Evolutionary conservation across 768 basidiomycete species (phyloP).

Genomic region (Ramaria rubella): DNA sequence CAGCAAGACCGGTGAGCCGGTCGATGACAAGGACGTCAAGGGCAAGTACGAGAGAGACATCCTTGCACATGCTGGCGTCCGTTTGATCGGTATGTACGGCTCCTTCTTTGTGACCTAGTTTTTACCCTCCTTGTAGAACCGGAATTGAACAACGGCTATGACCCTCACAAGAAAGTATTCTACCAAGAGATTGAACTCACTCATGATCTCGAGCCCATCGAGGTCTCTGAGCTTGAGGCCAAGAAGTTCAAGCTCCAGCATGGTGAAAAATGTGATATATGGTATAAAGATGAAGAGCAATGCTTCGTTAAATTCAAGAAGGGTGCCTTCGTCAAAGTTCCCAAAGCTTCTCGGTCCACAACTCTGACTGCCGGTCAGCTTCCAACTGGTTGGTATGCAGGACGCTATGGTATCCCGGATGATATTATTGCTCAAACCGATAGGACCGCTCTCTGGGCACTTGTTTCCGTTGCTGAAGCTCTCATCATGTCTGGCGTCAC

Average conservation of each 20-base stretch:
- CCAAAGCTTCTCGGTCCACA: conserved; percentile 93
- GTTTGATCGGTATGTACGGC: conserved; percentile 74
- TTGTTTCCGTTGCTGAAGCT: conserved; percentile 91
- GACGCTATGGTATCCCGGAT: conserved; percentile 92
- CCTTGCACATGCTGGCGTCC: conserved; percentile 82
- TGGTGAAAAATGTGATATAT: conserved; percentile 92
- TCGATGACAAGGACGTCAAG: conserved; percentile 96
- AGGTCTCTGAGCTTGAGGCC: conserved; percentile 86
- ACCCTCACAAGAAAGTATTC: conserved; percentile 96
- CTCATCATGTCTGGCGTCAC: conserved; percentile 96
- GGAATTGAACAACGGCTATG: conserved; percentile 95
- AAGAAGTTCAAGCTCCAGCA: conserved; percentile 95
- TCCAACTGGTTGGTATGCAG: conserved; percentile 96
- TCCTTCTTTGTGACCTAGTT: neutral
- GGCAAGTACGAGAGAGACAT: conserved; percentile 94
- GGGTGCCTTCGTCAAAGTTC: conserved; percentile 86
- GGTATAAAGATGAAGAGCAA: conserved; percentile 87
- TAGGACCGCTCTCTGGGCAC: conserved; percentile 88
- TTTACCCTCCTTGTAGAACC: conserved; percentile 57
- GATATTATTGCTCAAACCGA: conserved; percentile 95
- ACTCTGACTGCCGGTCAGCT: conserved; percentile 94
- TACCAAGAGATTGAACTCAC: conserved; percentile 95
- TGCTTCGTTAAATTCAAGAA: conserved; percentile 99
- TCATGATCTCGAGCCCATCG: conserved; percentile 94
- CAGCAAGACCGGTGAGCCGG: conserved; percentile 83